Base-by-base conservation (phyloP, 169 alveolate genomes). In the Plasmodium fragile region DNA sequence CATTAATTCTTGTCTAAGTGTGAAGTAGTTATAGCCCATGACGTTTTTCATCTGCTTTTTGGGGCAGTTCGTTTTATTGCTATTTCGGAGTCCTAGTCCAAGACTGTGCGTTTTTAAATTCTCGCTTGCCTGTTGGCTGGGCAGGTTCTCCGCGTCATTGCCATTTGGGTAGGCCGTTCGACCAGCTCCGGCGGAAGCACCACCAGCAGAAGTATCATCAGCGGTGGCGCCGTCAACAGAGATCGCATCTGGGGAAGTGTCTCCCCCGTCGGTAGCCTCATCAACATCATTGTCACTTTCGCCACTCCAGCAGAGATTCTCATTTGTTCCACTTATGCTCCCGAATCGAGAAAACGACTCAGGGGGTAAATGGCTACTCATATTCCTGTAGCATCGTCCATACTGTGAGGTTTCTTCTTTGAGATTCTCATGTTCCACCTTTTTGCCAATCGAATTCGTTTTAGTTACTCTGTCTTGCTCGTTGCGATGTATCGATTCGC, bases 1-100 rank as follows among this genome's bases (percentile, higher is more conserved):
- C 28, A 84, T 49, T 7, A 41, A 3, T 75, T 87, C 34, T 10
- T 77, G 93, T 77, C 93, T 87, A n/a, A 52, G 41, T 6, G 85
- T 87, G 43, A 87, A 87, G 81, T 87, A 78, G 70, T 87, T 78
- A 28, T 87, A 87, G 0, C 93, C 93, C 34, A 87, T 8, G 25
- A 87, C 93, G 16, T 34, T 87, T 34, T 87, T 87, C 28, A 28
- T 75, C 16, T 75, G 73, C 43, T 41, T 30, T 55, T 78, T 87
- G 6, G 22, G 16, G 5, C 6, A 8, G n/a, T 7, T n/a, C 10
- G 78, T 78, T 34, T 75, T 55, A 22, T 55, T 18, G 43, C 43
- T 59, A 6, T 43, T 53, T 43, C 22, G 28, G 75, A 25, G 36
- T 25, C 36, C 36, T 7, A 28, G 41, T 16, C 75, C 75, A 65